Evolutionary conservation across 257 asterid genomes (phyloP), one percentile per base, ranked within the genome.

Genomic region (Jacaranda copaia): DNA sequence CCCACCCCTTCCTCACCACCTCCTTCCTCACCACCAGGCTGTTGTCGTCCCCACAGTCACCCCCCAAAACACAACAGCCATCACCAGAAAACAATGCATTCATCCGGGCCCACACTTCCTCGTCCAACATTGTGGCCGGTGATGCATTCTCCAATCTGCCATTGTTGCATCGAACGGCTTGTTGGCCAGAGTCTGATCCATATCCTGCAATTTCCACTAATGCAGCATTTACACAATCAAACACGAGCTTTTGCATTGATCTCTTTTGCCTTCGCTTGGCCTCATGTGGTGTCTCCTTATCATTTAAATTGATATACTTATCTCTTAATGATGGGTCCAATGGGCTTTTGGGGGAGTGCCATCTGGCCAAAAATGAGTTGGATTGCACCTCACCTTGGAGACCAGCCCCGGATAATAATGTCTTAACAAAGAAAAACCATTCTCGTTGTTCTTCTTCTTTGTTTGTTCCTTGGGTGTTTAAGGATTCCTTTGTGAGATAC

Each of bases 281-380:
- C 84, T 90, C 99, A 3, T 88, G 91, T 45, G 77, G 53, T 40
- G 81, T 83, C 20, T 87, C 97, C 77, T 88, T 87, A 45, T 83
- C 91, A 1, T 74, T 85, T 75, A 77, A 32, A 71, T 85, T 88
- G 1, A 91, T 78, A 74, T 89, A 95, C 68, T 77, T 90, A 64
- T 93, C 96, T 81, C 97, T 82, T 67, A 95, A 72, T 3, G 87
- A 90, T 15, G 98, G 99, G 83, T 95, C 90, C 42, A 95, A 79
- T 3, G 96, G 98, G 84, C 97, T 91, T 68, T 87, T 92, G 6
- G 89, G 88, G 9, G 99, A 89, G 85, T 92, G 91, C 94, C 96
- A 92, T 71, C 88, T 83, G 68, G 89, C 67, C 45, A 84, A 25
- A 76, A 79, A 85, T 11, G 88, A 75, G 74, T 75, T 80, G 1